Percentiles rank a stretch among this genome's conserved stretches.
Conservation (phyloP, 495 filamentous ascomycete species). For the Penicillium steckii region DNA sequence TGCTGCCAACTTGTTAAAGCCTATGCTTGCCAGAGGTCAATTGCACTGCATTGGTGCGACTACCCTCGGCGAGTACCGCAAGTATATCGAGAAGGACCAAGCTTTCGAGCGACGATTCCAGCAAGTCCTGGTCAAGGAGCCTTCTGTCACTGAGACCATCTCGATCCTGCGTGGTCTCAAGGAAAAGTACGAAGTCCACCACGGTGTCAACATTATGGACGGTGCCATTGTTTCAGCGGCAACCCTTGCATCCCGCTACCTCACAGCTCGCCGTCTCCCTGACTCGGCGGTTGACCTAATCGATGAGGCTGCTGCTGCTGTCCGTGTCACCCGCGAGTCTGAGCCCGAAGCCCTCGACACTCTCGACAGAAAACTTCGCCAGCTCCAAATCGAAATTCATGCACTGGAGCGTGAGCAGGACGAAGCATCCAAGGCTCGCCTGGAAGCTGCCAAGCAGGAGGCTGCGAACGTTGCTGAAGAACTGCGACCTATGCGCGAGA, state of each 20-base stretch:
- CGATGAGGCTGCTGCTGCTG: constrained; percentile 93
- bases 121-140: constrained; percentile 94
- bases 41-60: constrained; percentile 98
- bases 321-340: constrained; percentile 90
- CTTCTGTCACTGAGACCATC: constrained; percentile 81
- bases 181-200: constrained; percentile 96
- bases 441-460: constrained; percentile 80
- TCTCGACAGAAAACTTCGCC: constrained; percentile 80
- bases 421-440: constrained; percentile 79
- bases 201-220: constrained; percentile 94
- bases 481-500: constrained; percentile 84
- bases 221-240: constrained; percentile 89
- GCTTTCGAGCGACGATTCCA: constrained; percentile 98
- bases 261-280: constrained; percentile 85
- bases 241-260: constrained; percentile 83
- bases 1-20: constrained; percentile 94
- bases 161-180: constrained; percentile 97
- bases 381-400: constrained; percentile 95
- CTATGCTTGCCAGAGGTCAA: constrained; percentile 93
- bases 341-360: constrained; percentile 94
- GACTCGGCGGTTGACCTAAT: constrained; percentile 96
- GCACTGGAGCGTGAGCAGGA: constrained; percentile 92
- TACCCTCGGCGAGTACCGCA: constrained; percentile 91
- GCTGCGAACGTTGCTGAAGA: constrained; percentile 91
- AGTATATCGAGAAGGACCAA: constrained; percentile 98